Evolutionary conservation across 2,329 filamentous ascomycete species (phyloP).

Genomic region (Sclerotinia subarctica): DNA sequence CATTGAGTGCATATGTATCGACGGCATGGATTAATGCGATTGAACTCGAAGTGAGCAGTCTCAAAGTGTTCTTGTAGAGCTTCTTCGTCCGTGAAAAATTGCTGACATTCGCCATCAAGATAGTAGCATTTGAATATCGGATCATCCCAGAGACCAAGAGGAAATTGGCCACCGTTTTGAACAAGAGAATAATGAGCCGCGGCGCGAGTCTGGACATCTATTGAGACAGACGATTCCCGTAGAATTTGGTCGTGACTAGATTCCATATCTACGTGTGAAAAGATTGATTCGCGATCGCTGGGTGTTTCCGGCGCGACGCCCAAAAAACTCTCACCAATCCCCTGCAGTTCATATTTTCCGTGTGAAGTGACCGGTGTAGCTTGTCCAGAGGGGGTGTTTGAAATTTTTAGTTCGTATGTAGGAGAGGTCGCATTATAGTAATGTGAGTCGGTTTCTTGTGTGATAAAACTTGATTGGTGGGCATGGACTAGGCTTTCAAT

Average conservation of each 20-base stretch:
- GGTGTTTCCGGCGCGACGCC: background rate
- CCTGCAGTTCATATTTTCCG: slow-evolving; percentile 24
- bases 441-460: slow-evolving; percentile 1
- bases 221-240: slow-evolving; percentile 8
- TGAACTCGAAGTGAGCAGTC: slow-evolving; percentile 30
- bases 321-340: slow-evolving; percentile 27
- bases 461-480: slow-evolving; percentile 13
- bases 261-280: slow-evolving; percentile 23
- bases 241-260: slow-evolving; percentile 16
- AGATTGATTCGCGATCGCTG: background rate
- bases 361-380: slow-evolving; percentile 19
- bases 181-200: slow-evolving; percentile 23
- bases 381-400: slow-evolving; percentile 22
- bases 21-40: slow-evolving; percentile 30
- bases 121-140: slow-evolving; percentile 27
- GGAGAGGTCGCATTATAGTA: background rate
- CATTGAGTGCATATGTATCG: slow-evolving; percentile 28
- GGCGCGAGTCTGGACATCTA: slow-evolving; percentile 8
- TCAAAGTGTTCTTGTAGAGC: slow-evolving; percentile 33
- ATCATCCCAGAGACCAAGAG: slow-evolving; percentile 26
- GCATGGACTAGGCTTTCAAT: slow-evolving; percentile 29
- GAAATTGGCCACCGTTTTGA: slow-evolving; percentile 29
- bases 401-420: slow-evolving; percentile 21
- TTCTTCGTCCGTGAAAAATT: slow-evolving; percentile 25
- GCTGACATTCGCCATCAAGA: slow-evolving; percentile 26